phyloP scores from a whole-genome alignment of 192 early-diverging fungal species.

The Coemansia sp. region DNA sequence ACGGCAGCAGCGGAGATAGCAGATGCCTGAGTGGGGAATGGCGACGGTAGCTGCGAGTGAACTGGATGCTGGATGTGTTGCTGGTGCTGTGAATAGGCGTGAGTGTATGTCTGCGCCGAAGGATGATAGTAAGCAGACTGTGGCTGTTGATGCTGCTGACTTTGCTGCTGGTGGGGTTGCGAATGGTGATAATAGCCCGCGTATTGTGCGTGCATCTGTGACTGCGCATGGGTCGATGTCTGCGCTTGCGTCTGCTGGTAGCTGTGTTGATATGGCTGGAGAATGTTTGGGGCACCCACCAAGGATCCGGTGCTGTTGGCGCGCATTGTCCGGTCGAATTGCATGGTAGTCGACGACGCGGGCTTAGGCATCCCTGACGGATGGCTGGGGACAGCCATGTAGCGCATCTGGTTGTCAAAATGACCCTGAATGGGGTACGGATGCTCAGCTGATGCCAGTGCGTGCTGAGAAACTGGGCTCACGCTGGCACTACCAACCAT shows the following conservation, averaged over 20 bases:
- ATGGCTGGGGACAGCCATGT: constrained; percentile 52
- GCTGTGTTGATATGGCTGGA: constrained; percentile 17
- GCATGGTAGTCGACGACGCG: constrained; percentile 8
- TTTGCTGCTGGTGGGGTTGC: constrained; percentile 25
- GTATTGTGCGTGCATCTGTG: constrained; percentile 2
- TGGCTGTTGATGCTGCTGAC: constrained; percentile 4
- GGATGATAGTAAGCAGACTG: constrained; percentile 35
- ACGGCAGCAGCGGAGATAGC: constrained; percentile 19
- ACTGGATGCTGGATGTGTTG: constrained; percentile 23
- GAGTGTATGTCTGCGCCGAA: constrained; percentile 16
- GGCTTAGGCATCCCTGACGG: constrained; percentile 36
- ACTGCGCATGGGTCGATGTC: neutral
- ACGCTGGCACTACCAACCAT: constrained; percentile 40
- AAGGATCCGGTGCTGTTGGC: constrained; percentile 3
- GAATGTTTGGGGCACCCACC: neutral
- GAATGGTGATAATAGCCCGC: constrained; percentile 8
- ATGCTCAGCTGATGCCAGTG: constrained; percentile 35
- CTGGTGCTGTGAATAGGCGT: constrained; percentile 18
- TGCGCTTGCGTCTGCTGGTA: constrained; percentile 13
- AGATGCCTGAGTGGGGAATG: constrained; percentile 33
- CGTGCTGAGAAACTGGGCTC: constrained; percentile 47
- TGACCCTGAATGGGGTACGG: constrained; percentile 35
- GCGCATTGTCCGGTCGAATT: constrained; percentile 36
- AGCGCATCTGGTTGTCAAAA: constrained; percentile 50
- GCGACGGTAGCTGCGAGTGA: constrained; percentile 31